Conservation (phyloP, 306 rosid species). For the Morella rubra region DNA sequence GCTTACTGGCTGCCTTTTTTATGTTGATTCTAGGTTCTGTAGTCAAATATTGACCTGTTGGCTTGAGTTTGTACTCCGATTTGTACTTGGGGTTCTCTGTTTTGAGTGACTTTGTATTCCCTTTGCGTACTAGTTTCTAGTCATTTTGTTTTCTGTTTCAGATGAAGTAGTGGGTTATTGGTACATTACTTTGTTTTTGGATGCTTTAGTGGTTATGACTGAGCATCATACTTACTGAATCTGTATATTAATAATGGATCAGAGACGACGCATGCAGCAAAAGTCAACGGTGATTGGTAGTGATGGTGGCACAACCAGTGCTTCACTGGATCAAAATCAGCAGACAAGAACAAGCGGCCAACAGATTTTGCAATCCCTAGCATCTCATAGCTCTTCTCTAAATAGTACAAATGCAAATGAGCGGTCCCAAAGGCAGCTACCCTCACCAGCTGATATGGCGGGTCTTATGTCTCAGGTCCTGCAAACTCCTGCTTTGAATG, state of each 20-base stretch:
- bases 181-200: not conserved
- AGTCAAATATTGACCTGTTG: not conserved
- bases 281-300: conserved; percentile 39
- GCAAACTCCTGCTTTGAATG: conserved; percentile 85
- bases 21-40: not conserved
- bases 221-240: not conserved
- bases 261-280: conserved; percentile 65
- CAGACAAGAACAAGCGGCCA: conserved; percentile 48
- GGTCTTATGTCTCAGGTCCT: conserved; percentile 88
- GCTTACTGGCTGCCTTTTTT: not conserved
- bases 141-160: not conserved
- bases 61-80: not conserved
- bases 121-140: not conserved
- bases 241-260: conserved; percentile 24
- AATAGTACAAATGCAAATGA: conserved; percentile 39
- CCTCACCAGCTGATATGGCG: conserved; percentile 55
- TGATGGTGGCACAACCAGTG: conserved; percentile 55
- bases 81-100: not conserved
- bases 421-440: conserved; percentile 35
- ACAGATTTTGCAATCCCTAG: conserved; percentile 63
- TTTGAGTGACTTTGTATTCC: not conserved
- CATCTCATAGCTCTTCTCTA: conserved; percentile 49
- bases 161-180: not conserved
- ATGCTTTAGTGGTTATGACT: not conserved
- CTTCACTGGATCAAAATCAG: conserved; percentile 50